phyloP scores from a whole-genome alignment of 805 yeast genomes.

The Danielozyma ontarioensis region DNA sequence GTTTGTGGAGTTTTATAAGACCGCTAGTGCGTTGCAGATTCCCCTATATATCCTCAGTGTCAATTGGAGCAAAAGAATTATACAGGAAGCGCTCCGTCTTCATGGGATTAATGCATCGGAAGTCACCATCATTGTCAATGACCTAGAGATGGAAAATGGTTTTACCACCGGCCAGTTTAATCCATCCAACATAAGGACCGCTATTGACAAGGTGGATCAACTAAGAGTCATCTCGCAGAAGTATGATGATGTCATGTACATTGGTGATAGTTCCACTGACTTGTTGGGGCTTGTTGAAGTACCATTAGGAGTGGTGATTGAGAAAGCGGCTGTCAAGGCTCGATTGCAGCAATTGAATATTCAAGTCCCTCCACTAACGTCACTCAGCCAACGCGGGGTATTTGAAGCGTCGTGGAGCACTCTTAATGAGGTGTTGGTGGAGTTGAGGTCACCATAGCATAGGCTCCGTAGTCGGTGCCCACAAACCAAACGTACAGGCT shows the following conservation, averaged over 20 bases:
- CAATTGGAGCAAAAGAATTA: slow-evolving; percentile 55
- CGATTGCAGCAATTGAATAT: too few relatives aligned
- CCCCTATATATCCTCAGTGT: slow-evolving; percentile 50
- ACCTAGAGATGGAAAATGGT: slow-evolving; percentile 35
- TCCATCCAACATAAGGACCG: slow-evolving; percentile 39
- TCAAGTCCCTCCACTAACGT: too few relatives aligned
- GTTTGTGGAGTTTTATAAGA: slow-evolving; percentile 28
- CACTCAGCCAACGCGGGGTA: too few relatives aligned
- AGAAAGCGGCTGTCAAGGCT: too few relatives aligned
- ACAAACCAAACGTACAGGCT: too few relatives aligned
- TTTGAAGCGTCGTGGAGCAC: too few relatives aligned
- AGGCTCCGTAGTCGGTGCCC: too few relatives aligned
- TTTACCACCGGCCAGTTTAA: slow-evolving; percentile 28
- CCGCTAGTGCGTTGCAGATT: slow-evolving; percentile 12
- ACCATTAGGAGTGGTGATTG: slow-evolving; percentile 43
- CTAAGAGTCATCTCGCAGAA: slow-evolving; percentile 8
- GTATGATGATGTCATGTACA: slow-evolving; percentile 30
- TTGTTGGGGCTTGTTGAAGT: slow-evolving; percentile 44
- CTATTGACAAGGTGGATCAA: slow-evolving; percentile 42
- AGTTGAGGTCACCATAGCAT: too few relatives aligned
- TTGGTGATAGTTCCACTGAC: slow-evolving; percentile 66
- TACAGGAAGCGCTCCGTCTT: slow-evolving; percentile 24
- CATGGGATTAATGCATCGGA: slow-evolving; percentile 14
- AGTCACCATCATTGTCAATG: slow-evolving; percentile 42
- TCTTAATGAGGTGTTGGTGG: too few relatives aligned